Base-by-base conservation (phyloP, 139 green algal genomes). In the Chlamydomonas asymmetrica region DNA sequence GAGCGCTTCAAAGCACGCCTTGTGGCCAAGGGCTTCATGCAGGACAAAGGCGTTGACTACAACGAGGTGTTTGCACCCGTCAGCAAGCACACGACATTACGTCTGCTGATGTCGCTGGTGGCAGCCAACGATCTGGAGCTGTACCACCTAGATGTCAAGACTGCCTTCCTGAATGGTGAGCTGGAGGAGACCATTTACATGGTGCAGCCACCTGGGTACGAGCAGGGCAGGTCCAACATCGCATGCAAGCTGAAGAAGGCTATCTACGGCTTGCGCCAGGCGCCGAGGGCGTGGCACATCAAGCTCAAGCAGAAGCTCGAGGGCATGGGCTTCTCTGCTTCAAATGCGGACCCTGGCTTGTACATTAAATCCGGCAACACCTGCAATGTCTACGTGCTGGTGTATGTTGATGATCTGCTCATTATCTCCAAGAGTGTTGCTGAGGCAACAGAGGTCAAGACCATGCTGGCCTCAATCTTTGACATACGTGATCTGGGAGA, bases 31-130 rank as follows among this genome's bases (percentile, higher is more conserved):
- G 80, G 79, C 31, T 84, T 75, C 56, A 59, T 31, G 48, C 80
- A 88, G 62, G 29, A 45, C 9, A 48, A 67, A 40, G 80, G 80
- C 27, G 65, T 84, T 9, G 82, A 87, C 66, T 84, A 72, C 37
- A 41, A 82, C 16, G 87, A 92, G n/a, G 70, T 81, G 1, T 91
- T 87, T 74, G 81, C 86, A 52, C 80, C 84, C 16, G 81, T 80
- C 7, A n/a, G n/a, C n/a, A n/a, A n/a, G n/a, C n/a, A n/a, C n/a
- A n/a, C n/a, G n/a, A n/a, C n/a, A n/a, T n/a, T n/a, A n/a, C n/a
- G n/a, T 84, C 23, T 37, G 10, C 18, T 74, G 2, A 32, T 85
- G 32, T 34, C 80, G 6, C 35, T 71, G 13, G 71, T 48, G 32
- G 76, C 82, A 29, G 71, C 59, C 2, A 3, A 85, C 27, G 76